Base-by-base conservation (phyloP, 148 eudicot genomes). In the Rheum nobile region DNA sequence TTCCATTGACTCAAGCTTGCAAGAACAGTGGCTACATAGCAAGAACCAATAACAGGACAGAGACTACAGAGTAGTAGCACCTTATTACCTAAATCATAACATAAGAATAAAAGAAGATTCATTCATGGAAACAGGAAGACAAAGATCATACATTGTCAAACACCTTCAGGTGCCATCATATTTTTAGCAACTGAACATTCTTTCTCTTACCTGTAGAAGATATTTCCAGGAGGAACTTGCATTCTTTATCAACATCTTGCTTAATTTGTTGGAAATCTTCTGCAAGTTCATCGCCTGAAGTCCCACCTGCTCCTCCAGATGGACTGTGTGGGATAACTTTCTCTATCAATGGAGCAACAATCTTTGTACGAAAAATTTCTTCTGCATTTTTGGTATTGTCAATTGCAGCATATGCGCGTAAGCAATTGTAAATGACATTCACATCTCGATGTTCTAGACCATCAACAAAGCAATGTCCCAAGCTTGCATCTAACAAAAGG, bases 401-500 rank as follows among this genome's bases (percentile, higher is more conserved):
- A 72, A 92, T 88, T 59, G 99, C 93, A 71, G 99, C 97, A 88
- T 91, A 95, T 77, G 99, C 99, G 79, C 99, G 97, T 73, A 95
- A 78, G 72, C 99, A 95, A 76, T 95, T 95, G 83, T 92, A 95
- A 75, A 95, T 88, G 41, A 88, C 96, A 86, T 83, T 92, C 70
- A 79, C 92, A 85, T 95, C 99, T 72, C 80, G 84, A 81, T 95
- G 93, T 82, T 86, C 88, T 70, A 95, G 81, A 76, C 96, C 97
- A 85, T 92, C 97, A 61, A 86, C 88, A 83, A 95, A 88, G 84
- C 97, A 92, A 81, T 87, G 93, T 21, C 96, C 91, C 85, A 95
- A 79, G 83, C 96, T 95, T 75, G 97, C 86, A 83, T 95, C 96
- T 67, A 95, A 77, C 39, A 91, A 75, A 71, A 73, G 86, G 76